Evolutionary conservation across 2,329 filamentous ascomycete genomes (phyloP).

Genomic region (Colletotrichum horii): DNA sequence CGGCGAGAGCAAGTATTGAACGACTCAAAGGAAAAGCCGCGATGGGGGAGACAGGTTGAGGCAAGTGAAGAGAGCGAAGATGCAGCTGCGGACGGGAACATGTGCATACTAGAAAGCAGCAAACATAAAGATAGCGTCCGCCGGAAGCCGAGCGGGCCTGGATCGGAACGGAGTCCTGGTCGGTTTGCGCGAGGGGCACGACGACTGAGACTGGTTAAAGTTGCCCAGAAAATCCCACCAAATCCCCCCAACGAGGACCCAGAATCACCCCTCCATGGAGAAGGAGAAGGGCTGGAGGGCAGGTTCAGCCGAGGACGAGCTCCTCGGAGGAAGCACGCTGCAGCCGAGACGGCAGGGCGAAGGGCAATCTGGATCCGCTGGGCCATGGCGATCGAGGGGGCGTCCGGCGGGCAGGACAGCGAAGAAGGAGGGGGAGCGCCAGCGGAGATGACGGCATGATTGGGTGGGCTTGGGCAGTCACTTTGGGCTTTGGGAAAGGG

Average conservation of each 20-base stretch:
- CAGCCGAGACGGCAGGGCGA: conserved; percentile 6
- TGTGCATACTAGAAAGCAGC: neutral
- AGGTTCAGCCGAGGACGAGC: conserved; percentile 12
- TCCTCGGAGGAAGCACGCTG: conserved; percentile 5
- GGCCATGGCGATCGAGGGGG: conserved; percentile 12
- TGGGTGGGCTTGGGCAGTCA: neutral
- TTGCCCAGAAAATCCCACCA: conserved; percentile 3
- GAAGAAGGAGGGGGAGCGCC: neutral
- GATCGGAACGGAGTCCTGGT: conserved; percentile 1
- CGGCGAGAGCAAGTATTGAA: neutral
- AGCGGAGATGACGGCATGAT: conserved; percentile 14
- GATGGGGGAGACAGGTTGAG: neutral
- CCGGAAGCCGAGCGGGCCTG: conserved; percentile 18
- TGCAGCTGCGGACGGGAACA: conserved; percentile 3
- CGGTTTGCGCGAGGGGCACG: neutral
- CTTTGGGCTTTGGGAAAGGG: neutral
- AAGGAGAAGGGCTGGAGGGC: neutral
- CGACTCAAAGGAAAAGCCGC: neutral
- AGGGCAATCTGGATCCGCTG: conserved; percentile 7
- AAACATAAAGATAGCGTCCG: conserved; percentile 12
- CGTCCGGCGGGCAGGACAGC: neutral
- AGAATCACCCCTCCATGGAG: neutral
- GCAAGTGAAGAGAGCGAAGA: neutral
- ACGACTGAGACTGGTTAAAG: conserved; percentile 1
- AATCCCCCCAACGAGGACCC: conserved; percentile 3